Base-by-base conservation (phyloP, 768 basidiomycete species). In the Gelatoporia subvermispora region DNA sequence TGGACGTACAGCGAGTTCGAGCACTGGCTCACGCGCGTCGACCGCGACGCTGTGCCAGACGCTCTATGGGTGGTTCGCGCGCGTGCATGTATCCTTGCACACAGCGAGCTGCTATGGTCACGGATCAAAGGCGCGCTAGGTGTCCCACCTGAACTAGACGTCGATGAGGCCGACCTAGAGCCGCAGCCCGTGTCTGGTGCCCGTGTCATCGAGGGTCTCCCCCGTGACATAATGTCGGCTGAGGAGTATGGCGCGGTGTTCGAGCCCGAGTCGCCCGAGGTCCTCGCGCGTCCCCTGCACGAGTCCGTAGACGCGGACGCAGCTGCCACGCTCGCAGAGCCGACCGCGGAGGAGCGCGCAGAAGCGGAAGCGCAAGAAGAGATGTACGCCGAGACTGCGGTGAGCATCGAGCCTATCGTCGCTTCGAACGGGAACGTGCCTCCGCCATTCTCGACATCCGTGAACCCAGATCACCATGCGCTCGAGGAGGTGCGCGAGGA, bases 81-180 rank as follows among this genome's bases (percentile, higher is more conserved):
- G 0, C 82, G 90, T n/a, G 76, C 74, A 47, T 92, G 90, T 57
- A 78, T 95, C 57, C 72, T 87, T 18, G 68, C 78, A 21, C 84
- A 84, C 54, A 86, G 83, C 13, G 92, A 94, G 59, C 79, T 92
- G 35, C 84, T 94, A 47, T 96, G 93, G 93, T 91, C 94, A 64
- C 79, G 91, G 48, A 71, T 94, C 59, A 93, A 93, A 59, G 85
- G 82, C 24, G 91, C 88, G 0, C 71, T 96, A 1, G 93, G 93
- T 4, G 84, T 93, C 4, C 92, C 93, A 9, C 85, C 84, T 0
- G 91, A 94, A 58, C 72, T 94, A 18, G 85, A 90, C 55, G 66
- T 81, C 25, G 83, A 86, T 39, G 76, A 74, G 22, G 59, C 65
- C 17, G 59, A 56, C 3, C 51, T 54, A 35, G 47, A 36, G 25